These are phyloP conservation scores for Furcasterigmium sp. DNA, from an alignment of 2,329 filamentous ascomycete species.

Conservation along the genomic window DNA sequence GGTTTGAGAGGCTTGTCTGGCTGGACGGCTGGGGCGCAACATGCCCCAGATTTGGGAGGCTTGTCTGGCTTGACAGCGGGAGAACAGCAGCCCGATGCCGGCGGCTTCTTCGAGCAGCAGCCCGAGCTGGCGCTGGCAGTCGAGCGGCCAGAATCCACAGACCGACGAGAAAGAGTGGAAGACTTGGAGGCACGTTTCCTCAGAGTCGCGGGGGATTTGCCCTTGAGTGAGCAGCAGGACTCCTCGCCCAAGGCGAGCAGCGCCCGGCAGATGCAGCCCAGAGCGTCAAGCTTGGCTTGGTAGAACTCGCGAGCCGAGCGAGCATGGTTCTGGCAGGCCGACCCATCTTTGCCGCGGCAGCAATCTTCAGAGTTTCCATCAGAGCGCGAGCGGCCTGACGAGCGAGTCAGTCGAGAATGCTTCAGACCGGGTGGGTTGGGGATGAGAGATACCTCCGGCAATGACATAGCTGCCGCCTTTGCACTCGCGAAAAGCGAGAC, in stretches of 20 bases:
- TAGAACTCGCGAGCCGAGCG: conserved; percentile 31
- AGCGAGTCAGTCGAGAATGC: neutral
- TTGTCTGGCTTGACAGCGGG: neutral
- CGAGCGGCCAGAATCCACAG: conserved; percentile 20
- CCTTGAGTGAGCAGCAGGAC: conserved; percentile 36
- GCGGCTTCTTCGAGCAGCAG: conserved; percentile 4
- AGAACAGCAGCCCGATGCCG: neutral
- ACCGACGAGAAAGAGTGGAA: conserved; percentile 11
- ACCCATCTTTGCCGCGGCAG: conserved; percentile 13
- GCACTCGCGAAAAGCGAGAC: conserved; percentile 37
- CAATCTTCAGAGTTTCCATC: neutral
- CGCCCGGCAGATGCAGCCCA: conserved; percentile 50
- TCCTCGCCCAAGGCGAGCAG: conserved; percentile 46
- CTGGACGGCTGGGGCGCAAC: no score
- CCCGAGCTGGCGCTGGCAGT: conserved; percentile 1
- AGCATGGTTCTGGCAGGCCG: conserved; percentile 31
- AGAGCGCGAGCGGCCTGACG: neutral
- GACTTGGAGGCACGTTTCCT: conserved; percentile 19
- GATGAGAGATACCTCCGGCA: conserved; percentile 5
- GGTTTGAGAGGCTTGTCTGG: no score
- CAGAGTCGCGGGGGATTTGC: conserved; percentile 16
- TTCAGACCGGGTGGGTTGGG: no score
- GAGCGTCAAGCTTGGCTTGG: conserved; percentile 34
- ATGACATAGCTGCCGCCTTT: conserved; percentile 11
- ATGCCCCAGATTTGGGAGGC: neutral